These are phyloP conservation scores for Malassezia sympodialis DNA, from an alignment of 1,284 basidiomycete genomes.

Conservation along the genomic window DNA sequence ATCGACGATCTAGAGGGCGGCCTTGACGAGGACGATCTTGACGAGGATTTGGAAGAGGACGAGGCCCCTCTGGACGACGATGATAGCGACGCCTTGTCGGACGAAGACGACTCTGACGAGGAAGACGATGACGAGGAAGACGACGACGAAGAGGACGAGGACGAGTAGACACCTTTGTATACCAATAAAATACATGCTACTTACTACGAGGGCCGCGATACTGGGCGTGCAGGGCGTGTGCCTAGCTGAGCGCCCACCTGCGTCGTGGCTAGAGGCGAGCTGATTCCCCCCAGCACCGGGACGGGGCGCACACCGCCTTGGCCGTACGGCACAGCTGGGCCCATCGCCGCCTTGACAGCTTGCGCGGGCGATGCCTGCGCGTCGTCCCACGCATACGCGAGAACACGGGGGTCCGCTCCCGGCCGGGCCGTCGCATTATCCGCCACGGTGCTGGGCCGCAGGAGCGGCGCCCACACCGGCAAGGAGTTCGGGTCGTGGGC, in stretches of 20 bases:
- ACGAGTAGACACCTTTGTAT: slow-evolving; percentile 3
- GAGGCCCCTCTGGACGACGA: slow-evolving; percentile 14
- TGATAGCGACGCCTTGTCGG: not conserved
- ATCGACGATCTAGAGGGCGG: not conserved
- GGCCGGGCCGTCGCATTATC: slow-evolving; percentile 4
- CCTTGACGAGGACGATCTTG: slow-evolving; percentile 2
- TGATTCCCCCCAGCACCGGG: not conserved
- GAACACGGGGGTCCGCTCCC: not conserved
- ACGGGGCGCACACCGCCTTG: not conserved
- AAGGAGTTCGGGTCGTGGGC: not conserved
- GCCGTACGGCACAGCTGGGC: not conserved
- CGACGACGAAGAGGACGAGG: slow-evolving; percentile 24
- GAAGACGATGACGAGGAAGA: slow-evolving; percentile 13
- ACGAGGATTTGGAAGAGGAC: slow-evolving; percentile 7
- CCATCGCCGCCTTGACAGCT: not conserved
- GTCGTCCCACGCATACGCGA: not conserved
- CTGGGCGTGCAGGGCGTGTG: not conserved
- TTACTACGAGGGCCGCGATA: not conserved
- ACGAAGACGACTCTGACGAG: slow-evolving; percentile 15
- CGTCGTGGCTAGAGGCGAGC: not conserved
- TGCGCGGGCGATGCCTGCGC: not conserved
- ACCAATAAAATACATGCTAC: slow-evolving; percentile 8
- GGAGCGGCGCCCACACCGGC: slow-evolving; percentile 7
- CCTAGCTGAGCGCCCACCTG: not conserved
- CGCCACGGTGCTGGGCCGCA: slow-evolving; percentile 9